Evolutionary conservation across 2,329 filamentous ascomycete genomes (phyloP).

Genomic region (Coniochaeta ligniaria): DNA sequence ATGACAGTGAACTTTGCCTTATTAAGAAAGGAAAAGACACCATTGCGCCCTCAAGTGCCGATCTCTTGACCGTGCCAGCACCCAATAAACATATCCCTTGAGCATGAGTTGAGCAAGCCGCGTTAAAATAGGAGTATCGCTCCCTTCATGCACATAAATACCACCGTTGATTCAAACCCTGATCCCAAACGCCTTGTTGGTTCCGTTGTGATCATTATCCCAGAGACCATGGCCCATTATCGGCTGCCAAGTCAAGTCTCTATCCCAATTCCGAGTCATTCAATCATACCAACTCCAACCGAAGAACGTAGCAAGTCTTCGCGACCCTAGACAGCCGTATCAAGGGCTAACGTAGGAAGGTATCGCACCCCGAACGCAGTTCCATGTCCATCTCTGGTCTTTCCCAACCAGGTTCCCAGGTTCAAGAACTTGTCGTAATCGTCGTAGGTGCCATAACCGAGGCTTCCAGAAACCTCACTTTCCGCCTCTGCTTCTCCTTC

Average conservation of each 20-base stretch:
- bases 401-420: neutral
- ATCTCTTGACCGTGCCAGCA: neutral
- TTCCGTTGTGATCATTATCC: neutral
- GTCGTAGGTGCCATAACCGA: neutral
- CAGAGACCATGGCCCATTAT: neutral
- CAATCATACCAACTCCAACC: neutral
- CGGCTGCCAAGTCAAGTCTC: neutral
- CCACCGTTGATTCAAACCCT: neutral
- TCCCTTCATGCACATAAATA: neutral
- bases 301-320: neutral
- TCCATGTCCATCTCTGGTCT: neutral
- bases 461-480: constrained; percentile 22
- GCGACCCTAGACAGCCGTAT: neutral
- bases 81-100: neutral
- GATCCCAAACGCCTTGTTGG: neutral
- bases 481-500: constrained; percentile 21
- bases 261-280: neutral
- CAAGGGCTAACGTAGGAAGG: neutral
- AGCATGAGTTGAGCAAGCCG: neutral
- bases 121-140: neutral
- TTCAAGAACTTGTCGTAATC: neutral
- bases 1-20: neutral
- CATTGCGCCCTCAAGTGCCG: neutral
- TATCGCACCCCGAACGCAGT: neutral
- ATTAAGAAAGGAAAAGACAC: neutral